Conservation (phyloP, 129 eudicot species). For the Saussurea involucrata region DNA sequence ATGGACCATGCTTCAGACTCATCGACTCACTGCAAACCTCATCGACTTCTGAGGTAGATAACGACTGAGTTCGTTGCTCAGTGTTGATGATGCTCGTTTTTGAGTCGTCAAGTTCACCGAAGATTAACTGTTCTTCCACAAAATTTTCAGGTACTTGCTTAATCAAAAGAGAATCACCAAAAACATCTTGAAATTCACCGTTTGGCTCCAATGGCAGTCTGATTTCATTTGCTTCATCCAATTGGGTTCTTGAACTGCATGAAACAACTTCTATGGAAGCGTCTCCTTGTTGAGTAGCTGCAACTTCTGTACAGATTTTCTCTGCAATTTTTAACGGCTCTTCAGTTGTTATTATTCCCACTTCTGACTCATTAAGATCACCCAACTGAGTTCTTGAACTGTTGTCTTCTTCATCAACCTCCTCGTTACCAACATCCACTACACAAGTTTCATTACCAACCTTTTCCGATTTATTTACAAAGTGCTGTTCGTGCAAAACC, state of each 20-base stretch:
- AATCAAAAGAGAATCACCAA: constrained; percentile 12
- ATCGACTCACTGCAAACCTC: constrained; percentile 29
- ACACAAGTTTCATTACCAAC: constrained; percentile 21
- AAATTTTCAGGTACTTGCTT: constrained; percentile 21
- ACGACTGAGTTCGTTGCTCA: constrained; percentile 19
- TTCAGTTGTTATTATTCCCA: constrained; percentile 25
- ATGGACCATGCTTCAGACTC: background rate
- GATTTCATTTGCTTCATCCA: constrained; percentile 21
- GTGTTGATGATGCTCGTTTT: constrained; percentile 11
- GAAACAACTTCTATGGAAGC: constrained; percentile 22
- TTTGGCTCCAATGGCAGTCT: constrained; percentile 17
- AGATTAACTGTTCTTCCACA: constrained; percentile 69
- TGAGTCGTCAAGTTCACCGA: constrained; percentile 54
- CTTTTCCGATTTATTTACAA: constrained; percentile 24
- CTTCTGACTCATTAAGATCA: constrained; percentile 23
- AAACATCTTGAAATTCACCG: constrained; percentile 26
- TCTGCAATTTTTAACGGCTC: constrained; percentile 27
- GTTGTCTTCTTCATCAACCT: constrained; percentile 21
- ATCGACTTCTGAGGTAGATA: constrained; percentile 19
- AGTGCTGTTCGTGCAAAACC: constrained; percentile 33
- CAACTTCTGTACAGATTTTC: constrained; percentile 36
- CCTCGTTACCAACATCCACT: constrained; percentile 24
- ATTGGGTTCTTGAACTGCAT: constrained; percentile 11
- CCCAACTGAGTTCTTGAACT: constrained; percentile 20
- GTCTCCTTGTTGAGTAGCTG: constrained; percentile 22